A percentile compares a stretch with the other conserved stretches of the same genome.
These are phyloP conservation scores for Colletotrichum sp. DNA, from an alignment of 2,329 filamentous ascomycete genomes.

Conservation along the genomic window DNA sequence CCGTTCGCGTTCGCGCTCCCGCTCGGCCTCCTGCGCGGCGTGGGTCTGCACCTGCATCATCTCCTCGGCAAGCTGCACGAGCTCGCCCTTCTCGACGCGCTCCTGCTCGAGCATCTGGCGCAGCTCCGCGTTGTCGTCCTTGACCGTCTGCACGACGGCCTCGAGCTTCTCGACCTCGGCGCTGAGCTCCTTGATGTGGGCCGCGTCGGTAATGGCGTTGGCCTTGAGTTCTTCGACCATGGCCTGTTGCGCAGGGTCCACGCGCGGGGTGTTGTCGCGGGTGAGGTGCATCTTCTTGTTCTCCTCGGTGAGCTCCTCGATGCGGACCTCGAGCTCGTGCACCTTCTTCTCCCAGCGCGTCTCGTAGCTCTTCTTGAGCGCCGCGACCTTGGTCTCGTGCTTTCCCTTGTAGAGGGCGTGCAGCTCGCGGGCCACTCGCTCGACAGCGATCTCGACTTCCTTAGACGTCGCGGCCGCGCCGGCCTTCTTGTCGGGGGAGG, in stretches of 20 bases:
- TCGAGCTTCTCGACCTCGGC: constrained; percentile 78
- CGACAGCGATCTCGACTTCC: constrained; percentile 84
- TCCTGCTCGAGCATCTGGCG: constrained; percentile 73
- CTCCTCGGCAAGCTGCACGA: constrained; percentile 82
- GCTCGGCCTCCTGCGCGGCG: constrained; percentile 29
- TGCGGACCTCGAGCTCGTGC: constrained; percentile 74
- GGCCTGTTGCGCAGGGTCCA: constrained; percentile 50
- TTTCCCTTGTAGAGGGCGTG: constrained; percentile 96
- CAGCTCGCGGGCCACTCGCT: constrained; percentile 92
- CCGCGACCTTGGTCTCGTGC: constrained; percentile 94
- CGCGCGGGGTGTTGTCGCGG: constrained; percentile 67
- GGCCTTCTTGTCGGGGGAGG: constrained; percentile 43
- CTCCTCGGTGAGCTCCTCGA: constrained; percentile 73
- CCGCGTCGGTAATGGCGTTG: constrained; percentile 68
- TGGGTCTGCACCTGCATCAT: constrained; percentile 74
- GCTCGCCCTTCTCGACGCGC: constrained; percentile 81
- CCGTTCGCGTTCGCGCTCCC: not conserved
- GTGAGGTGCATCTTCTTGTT: constrained; percentile 75
- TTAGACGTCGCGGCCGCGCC: constrained; percentile 37
- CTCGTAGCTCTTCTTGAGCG: constrained; percentile 86
- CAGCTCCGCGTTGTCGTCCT: constrained; percentile 71
- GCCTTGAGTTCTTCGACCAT: constrained; percentile 57
- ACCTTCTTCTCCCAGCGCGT: constrained; percentile 88
- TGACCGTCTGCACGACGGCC: constrained; percentile 72
- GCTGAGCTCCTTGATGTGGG: constrained; percentile 71